Conservation (phyloP, 305 asterid species). For the Nicotiana rustica region DNA sequence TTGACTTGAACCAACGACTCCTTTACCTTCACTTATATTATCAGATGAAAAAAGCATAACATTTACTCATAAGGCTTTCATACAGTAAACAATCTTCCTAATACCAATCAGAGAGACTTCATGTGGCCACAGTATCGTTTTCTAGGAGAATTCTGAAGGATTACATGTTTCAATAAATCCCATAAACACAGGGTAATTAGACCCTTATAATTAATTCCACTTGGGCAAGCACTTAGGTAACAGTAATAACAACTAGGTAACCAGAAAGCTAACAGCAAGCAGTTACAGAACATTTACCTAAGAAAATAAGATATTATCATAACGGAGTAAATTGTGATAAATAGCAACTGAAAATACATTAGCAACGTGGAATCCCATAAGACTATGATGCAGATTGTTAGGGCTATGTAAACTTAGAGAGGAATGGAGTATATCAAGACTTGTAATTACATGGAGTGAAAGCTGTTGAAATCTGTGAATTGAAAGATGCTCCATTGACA, state of each 20-base stretch:
- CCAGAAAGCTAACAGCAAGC: not conserved
- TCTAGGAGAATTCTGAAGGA: not conserved
- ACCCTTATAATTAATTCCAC: not conserved
- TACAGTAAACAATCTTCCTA: not conserved
- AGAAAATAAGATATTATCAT: not conserved
- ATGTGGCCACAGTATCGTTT: not conserved
- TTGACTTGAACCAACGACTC: not conserved
- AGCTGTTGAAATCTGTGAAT: conserved; percentile 59
- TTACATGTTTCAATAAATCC: not conserved
- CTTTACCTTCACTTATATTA: not conserved
- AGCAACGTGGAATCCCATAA: not conserved
- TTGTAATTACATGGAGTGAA: conserved; percentile 68
- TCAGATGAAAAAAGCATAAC: not conserved
- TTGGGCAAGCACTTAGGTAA: not conserved
- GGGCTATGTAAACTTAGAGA: conserved; percentile 16
- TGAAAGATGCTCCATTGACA: conserved; percentile 81
- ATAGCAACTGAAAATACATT: conserved; percentile 2
- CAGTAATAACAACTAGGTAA: not conserved
- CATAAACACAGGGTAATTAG: not conserved
- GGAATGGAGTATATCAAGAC: conserved; percentile 11
- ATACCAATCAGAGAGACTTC: not conserved
- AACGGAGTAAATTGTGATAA: not conserved
- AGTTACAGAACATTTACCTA: not conserved
- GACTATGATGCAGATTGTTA: not conserved
- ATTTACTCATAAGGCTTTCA: not conserved